phyloP scores from a whole-genome alignment of 345 rosid genomes.

The Balakata baccata region DNA sequence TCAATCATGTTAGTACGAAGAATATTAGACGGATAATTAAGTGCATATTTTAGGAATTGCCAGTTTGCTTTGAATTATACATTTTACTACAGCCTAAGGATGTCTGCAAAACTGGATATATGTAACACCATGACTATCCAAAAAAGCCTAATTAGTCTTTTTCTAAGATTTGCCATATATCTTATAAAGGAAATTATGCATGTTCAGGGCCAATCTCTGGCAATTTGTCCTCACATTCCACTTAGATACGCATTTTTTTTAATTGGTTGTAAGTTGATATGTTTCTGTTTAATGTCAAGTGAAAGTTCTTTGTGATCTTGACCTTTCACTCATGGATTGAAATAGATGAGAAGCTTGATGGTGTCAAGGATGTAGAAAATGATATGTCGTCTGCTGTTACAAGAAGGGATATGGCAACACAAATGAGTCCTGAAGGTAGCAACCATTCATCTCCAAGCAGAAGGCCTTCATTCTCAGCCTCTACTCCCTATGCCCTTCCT shows the following conservation, averaged over 20 bases:
- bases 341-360: slow-evolving; percentile 51
- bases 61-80: not conserved
- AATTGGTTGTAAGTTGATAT: not conserved
- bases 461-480: slow-evolving; percentile 46
- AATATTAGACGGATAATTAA: too few relatives aligned
- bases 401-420: slow-evolving; percentile 96
- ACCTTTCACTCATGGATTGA: slow-evolving; percentile 11
- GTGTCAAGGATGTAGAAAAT: slow-evolving; percentile 54
- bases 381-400: slow-evolving; percentile 61
- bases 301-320: slow-evolving; percentile 16
- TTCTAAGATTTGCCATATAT: too few relatives aligned
- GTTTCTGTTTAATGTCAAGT: not conserved
- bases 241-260: not conserved
- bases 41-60: not conserved
- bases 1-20: not conserved
- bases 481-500: slow-evolving; percentile 53
- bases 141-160: not conserved
- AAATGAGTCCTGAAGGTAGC: slow-evolving; percentile 89
- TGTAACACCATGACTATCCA: too few relatives aligned
- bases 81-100: not conserved
- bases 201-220: not conserved
- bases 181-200: too few relatives aligned
- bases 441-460: slow-evolving; percentile 54
- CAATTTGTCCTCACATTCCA: not conserved
- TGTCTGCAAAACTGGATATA: not conserved